Percentiles rank a stretch among this genome's conserved stretches.
phyloP scores from a whole-genome alignment of 768 basidiomycete species.

The Agrocybe praecox region DNA sequence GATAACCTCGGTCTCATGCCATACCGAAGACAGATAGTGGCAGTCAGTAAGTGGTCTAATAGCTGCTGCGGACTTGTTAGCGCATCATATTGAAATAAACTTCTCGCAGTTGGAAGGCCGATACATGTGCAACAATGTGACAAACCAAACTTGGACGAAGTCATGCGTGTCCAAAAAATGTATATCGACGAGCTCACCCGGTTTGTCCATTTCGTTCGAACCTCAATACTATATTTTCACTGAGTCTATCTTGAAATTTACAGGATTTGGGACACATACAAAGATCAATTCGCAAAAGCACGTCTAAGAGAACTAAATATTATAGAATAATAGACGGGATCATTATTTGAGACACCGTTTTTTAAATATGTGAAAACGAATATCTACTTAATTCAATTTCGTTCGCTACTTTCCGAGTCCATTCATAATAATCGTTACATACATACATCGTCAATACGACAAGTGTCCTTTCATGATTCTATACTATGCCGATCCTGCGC shows the following conservation, averaged over 20 bases:
- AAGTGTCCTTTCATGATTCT: too few relatives aligned
- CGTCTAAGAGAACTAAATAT: conserved; percentile 78
- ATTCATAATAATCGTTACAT: too few relatives aligned
- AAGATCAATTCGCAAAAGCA: conserved; percentile 88
- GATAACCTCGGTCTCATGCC: conserved; percentile 97
- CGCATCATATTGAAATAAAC: neutral
- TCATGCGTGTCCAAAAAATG: conserved; percentile 74
- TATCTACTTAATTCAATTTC: neutral
- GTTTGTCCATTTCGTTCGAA: conserved; percentile 43
- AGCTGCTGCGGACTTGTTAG: neutral
- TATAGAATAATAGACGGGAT: conserved; percentile 47
- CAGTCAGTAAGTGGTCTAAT: conserved; percentile 82
- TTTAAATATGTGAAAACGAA: neutral
- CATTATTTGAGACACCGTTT: too few relatives aligned
- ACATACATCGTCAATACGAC: too few relatives aligned
- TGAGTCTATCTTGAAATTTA: neutral
- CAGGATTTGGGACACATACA: conserved; percentile 97
- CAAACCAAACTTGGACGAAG: conserved; percentile 80
- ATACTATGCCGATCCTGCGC: too few relatives aligned
- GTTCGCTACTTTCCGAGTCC: too few relatives aligned
- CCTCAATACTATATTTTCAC: neutral
- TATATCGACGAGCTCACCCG: conserved; percentile 94
- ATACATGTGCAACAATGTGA: conserved; percentile 78
- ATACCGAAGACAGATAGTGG: conserved; percentile 93
- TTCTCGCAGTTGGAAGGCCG: conserved; percentile 79